Conservation (phyloP, 2,329 filamentous ascomycete genomes). For the Metarhizium sp. region DNA sequence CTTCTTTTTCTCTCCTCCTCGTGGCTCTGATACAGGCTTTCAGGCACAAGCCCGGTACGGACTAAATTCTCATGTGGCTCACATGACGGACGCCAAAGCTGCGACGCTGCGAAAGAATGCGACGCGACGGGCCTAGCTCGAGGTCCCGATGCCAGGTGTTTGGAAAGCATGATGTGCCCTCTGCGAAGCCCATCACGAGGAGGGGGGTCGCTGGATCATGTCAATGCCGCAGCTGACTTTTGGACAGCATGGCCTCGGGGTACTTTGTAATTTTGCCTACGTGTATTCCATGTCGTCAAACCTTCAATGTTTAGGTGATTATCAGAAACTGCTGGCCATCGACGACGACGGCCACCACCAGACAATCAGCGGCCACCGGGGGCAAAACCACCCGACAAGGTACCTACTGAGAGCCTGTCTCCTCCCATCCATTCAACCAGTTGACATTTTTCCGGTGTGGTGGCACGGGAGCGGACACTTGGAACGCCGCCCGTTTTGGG, state of each 20-base stretch:
- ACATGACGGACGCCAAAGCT: slow-evolving; percentile 5
- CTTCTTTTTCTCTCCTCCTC: not conserved
- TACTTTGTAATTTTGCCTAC: no score
- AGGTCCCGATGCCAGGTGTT: not conserved
- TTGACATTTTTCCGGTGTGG: not conserved
- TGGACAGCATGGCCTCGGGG: no score
- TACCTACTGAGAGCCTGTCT: not conserved
- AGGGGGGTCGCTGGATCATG: not conserved
- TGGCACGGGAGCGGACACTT: not conserved
- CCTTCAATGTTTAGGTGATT: no score
- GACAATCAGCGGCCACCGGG: no score
- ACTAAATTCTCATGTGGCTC: slow-evolving; percentile 1
- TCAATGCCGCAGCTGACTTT: not conserved
- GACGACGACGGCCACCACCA: no score
- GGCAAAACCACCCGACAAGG: not conserved
- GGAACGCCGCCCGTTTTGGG: not conserved
- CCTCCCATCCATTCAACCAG: not conserved
- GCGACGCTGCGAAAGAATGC: slow-evolving; percentile 1
- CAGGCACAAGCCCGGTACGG: not conserved
- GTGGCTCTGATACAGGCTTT: not conserved
- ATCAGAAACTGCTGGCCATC: no score
- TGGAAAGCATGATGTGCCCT: no score
- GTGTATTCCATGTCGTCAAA: no score
- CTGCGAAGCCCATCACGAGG: not conserved
- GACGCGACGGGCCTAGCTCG: not conserved